phyloP scores from a whole-genome alignment of 2,329 filamentous ascomycete genomes.

The Botrytis paeoniae region DNA sequence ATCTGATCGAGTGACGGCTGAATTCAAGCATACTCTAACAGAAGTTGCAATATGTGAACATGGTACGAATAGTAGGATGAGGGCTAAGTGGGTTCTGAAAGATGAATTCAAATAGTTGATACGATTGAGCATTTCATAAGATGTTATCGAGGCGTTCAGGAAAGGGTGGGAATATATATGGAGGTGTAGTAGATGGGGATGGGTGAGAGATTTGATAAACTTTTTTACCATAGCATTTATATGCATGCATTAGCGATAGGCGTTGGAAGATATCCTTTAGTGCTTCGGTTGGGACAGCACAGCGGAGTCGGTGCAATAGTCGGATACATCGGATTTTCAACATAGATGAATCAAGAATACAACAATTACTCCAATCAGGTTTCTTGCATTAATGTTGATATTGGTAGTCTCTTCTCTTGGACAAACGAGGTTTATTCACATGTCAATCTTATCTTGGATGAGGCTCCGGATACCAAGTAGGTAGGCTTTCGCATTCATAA shows the following conservation, averaged over 20 bases:
- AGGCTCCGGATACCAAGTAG: neutral
- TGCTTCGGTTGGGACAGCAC: neutral
- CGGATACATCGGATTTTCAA: neutral
- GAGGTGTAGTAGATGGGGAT: neutral
- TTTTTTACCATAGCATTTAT: neutral
- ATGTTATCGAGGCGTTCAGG: constrained; percentile 1
- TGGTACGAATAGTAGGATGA: constrained; percentile 36
- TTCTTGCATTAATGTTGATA: neutral
- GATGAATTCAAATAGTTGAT: constrained; percentile 36
- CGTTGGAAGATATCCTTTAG: neutral
- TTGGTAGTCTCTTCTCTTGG: neutral
- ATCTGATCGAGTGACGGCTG: constrained; percentile 63
- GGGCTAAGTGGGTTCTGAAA: constrained; percentile 37
- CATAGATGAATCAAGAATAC: neutral
- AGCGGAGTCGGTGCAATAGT: neutral
- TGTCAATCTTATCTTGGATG: neutral
- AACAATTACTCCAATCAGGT: neutral
- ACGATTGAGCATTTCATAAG: neutral
- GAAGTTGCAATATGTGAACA: constrained; percentile 67
- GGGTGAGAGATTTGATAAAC: neutral
- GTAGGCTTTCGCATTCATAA: neutral
- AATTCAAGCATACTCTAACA: constrained; percentile 80
- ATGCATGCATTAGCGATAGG: neutral
- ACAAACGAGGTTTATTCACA: neutral
- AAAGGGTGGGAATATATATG: neutral